A percentile compares a stretch with the other conserved stretches of the same genome.
These are phyloP conservation scores for Cymodocea nodosa DNA, from an alignment of 116 monocot genomes.

Conservation along the genomic window DNA sequence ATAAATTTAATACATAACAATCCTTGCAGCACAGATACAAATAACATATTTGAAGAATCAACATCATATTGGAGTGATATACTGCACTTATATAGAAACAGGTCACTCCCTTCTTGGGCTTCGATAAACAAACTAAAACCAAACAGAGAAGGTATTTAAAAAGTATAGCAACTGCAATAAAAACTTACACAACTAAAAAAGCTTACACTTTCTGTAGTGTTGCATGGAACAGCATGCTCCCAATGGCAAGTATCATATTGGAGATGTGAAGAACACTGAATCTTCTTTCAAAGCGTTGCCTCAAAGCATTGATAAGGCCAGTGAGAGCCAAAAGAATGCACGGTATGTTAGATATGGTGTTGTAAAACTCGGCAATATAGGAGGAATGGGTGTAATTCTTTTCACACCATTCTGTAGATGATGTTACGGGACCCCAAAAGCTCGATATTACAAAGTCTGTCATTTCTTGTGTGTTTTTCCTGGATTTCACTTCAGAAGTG, in stretches of 20 bases:
- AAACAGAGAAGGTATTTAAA: no score
- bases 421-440: slow-evolving; percentile 65
- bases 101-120: no score
- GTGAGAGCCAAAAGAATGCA: slow-evolving; percentile 69
- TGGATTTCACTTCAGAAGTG: slow-evolving; percentile 2
- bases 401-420: slow-evolving; percentile 35
- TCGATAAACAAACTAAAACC: no score
- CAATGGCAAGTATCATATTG: slow-evolving; percentile 83
- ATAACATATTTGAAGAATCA: no score
- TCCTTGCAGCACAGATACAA: no score
- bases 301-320: slow-evolving; percentile 64
- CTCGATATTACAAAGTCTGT: slow-evolving; percentile 51
- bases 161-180: no score
- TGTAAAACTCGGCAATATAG: slow-evolving; percentile 58
- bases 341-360: slow-evolving; percentile 62
- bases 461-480: slow-evolving; percentile 19
- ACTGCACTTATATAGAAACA: no score
- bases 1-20: no score
- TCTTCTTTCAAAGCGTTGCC: slow-evolving; percentile 79
- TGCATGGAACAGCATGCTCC: slow-evolving; percentile 79
- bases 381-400: slow-evolving; percentile 48
- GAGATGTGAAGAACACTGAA: slow-evolving; percentile 52
- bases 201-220: slow-evolving; percentile 79
- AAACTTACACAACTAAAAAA: slow-evolving; percentile 7
- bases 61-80: no score